phyloP scores from a whole-genome alignment of 352 stramenopile species.

The Globisporangium parvum region DNA sequence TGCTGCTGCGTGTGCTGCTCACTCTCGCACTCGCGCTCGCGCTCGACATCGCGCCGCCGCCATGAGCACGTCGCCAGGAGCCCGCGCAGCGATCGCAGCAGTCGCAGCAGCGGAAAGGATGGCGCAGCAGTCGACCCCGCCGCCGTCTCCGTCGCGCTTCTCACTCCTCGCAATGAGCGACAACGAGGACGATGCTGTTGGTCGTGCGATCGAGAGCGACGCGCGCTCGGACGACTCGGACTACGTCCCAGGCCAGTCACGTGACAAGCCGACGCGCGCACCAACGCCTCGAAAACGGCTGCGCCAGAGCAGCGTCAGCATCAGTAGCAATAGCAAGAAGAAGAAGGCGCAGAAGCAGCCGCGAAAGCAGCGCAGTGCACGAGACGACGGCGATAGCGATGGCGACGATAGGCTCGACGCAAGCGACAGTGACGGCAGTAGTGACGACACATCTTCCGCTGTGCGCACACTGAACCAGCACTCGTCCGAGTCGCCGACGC shows the following conservation, averaged over 20 bases:
- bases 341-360: not conserved
- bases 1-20: too few species aligned
- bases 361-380: not conserved
- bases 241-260: conserved; percentile 2
- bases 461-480: not conserved
- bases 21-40: too few species aligned
- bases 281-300: conserved; percentile 4
- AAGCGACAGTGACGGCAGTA: not conserved
- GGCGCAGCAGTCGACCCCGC: conserved; percentile 5
- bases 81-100: too few species aligned
- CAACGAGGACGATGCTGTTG: not conserved
- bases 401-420: conserved; percentile 1
- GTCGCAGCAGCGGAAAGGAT: not conserved
- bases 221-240: conserved; percentile 10
- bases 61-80: too few species aligned
- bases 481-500: not conserved
- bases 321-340: not conserved
- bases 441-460: not conserved
- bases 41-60: too few species aligned
- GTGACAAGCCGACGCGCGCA: not conserved
- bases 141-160: conserved; percentile 9
- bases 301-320: conserved; percentile 4
- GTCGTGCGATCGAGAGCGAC: not conserved
- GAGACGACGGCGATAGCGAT: conserved; percentile 5
- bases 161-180: not conserved